Evolutionary conservation across 768 basidiomycete genomes (phyloP).

Genomic region (Leucosporidium creatinivorum): DNA sequence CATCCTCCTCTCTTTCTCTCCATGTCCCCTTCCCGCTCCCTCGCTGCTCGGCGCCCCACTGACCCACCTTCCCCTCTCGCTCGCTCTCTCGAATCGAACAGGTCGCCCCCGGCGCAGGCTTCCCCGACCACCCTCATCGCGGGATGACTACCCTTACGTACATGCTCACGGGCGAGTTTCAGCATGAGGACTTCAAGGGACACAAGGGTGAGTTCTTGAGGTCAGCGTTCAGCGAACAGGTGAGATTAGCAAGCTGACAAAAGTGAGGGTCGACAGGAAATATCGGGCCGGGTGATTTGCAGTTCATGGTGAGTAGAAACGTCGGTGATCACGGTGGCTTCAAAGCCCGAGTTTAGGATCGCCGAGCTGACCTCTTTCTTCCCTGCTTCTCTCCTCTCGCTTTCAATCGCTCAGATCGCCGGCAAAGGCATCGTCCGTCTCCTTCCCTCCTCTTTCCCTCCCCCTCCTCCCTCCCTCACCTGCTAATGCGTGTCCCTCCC

Average conservation of each 20-base stretch:
- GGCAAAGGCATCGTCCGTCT: constrained; percentile 11
- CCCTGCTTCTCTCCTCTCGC: too few relatives aligned
- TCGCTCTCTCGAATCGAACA: too few relatives aligned
- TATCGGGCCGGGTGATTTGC: constrained; percentile 65
- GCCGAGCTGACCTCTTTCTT: too few relatives aligned
- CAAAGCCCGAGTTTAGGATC: not conserved
- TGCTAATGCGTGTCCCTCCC: not conserved
- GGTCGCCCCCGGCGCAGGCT: not conserved
- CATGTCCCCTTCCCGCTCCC: too few relatives aligned
- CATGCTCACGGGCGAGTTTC: constrained; percentile 64
- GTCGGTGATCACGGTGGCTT: too few relatives aligned
- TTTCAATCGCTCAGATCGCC: not conserved
- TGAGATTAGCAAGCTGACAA: constrained; percentile 50
- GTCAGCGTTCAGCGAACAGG: not conserved
- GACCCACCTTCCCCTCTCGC: too few relatives aligned
- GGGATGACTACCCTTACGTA: constrained; percentile 61
- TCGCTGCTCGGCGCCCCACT: too few relatives aligned
- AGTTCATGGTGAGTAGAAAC: constrained; percentile 51
- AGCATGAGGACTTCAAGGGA: constrained; percentile 87
- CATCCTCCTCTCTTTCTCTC: too few relatives aligned
- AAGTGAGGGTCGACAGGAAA: constrained; percentile 16
- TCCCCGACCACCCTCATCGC: constrained; percentile 78
- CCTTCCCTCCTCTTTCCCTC: not conserved
- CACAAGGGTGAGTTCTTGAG: constrained; percentile 52
- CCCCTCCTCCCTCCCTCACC: not conserved